phyloP scores from a whole-genome alignment of 495 filamentous ascomycete genomes.

The Neurospora sp. region DNA sequence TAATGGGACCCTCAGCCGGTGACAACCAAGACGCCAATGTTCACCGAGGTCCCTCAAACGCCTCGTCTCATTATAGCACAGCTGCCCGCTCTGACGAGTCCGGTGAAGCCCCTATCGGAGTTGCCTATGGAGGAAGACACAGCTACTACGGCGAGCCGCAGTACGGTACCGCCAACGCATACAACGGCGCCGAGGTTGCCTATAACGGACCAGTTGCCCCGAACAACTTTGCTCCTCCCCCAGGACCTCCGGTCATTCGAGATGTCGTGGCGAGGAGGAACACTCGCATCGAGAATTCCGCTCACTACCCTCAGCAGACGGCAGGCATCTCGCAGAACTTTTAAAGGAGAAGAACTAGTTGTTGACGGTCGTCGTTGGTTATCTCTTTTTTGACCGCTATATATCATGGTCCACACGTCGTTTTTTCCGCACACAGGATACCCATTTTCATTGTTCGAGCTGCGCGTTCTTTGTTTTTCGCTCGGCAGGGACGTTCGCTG shows the following conservation, averaged over 20 bases:
- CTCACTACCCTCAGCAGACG: constrained; percentile 79
- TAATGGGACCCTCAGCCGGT: constrained; percentile 62
- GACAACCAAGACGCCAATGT: constrained; percentile 57
- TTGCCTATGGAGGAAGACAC: constrained; percentile 33
- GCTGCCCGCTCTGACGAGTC: constrained; percentile 76
- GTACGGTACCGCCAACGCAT: constrained; percentile 41
- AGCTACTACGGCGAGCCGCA: constrained; percentile 38
- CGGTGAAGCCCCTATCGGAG: constrained; percentile 50
- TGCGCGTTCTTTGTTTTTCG: neutral
- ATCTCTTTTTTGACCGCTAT: neutral
- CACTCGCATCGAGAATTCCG: constrained; percentile 84
- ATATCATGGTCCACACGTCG: neutral
- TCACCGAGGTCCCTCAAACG: constrained; percentile 86
- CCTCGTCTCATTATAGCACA: constrained; percentile 88
- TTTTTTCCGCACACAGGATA: neutral
- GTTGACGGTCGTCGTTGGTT: neutral
- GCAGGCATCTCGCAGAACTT: constrained; percentile 99
- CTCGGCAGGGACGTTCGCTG: neutral
- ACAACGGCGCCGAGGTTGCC: constrained; percentile 22
- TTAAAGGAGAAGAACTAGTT: constrained; percentile 27
- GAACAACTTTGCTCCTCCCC: constrained; percentile 11
- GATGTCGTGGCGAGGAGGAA: constrained; percentile 86
- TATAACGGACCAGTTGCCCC: constrained; percentile 18
- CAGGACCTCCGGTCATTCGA: constrained; percentile 72
- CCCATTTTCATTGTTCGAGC: neutral